Evolutionary conservation across 768 basidiomycete species (phyloP).

Genomic region (Exidia glandulosa): DNA sequence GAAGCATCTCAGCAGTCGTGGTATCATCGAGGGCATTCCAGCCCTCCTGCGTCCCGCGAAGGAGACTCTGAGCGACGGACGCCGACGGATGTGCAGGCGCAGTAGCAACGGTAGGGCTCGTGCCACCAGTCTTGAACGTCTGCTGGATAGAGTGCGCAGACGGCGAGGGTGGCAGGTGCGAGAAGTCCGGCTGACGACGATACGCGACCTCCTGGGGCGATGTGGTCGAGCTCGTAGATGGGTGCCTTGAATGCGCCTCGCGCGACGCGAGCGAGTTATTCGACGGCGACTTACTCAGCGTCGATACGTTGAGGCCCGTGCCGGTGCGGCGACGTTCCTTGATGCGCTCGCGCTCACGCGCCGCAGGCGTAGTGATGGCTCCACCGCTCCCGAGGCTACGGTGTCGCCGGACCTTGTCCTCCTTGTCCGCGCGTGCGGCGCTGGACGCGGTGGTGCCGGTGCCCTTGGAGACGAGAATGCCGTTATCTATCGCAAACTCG

Average conservation of each 20-base stretch:
- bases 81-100: constrained; percentile 32
- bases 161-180: constrained; percentile 83
- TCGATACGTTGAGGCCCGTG: not conserved
- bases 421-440: constrained; percentile 20
- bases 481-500: constrained; percentile 69
- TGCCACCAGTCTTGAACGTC: constrained; percentile 16
- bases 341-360: constrained; percentile 1
- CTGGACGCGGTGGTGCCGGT: constrained; percentile 5
- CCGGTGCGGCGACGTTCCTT: constrained; percentile 4
- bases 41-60: constrained; percentile 81
- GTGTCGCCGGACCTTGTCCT: constrained; percentile 46
- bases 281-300: not conserved
- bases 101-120: constrained; percentile 19
- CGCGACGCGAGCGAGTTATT: not conserved
- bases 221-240: constrained; percentile 10
- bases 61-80: constrained; percentile 66
- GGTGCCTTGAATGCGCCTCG: constrained; percentile 2
- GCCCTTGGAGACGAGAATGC: constrained; percentile 45
- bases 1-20: constrained; percentile 79
- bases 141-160: constrained; percentile 85
- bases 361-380: not conserved
- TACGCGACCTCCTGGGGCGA: constrained; percentile 44
- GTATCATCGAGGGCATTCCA: constrained; percentile 84
- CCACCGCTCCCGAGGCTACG: constrained; percentile 54
- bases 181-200: constrained; percentile 61